Evolutionary conservation across 2,329 filamentous ascomycete species (phyloP).

Genomic region (Exserohilum rostratum): DNA sequence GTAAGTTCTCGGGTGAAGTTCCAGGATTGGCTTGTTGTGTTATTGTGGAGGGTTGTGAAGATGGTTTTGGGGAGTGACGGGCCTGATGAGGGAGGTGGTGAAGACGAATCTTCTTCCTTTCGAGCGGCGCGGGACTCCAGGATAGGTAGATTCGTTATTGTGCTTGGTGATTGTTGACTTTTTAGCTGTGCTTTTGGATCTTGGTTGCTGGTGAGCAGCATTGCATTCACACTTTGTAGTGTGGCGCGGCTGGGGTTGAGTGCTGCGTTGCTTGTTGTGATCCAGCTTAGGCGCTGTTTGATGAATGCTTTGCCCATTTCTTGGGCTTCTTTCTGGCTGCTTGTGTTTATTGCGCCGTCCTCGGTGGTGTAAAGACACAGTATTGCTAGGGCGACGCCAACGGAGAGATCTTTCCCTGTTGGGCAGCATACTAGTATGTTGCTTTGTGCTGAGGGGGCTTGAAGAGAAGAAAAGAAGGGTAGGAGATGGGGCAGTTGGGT

Average conservation of each 20-base stretch:
- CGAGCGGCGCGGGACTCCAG: not conserved
- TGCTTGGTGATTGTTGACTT: not conserved
- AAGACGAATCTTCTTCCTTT: not conserved
- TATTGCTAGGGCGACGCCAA: conserved; percentile 77
- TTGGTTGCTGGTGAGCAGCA: conserved; percentile 65
- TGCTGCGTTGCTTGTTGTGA: conserved; percentile 78
- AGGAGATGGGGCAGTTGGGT: conserved; percentile 69
- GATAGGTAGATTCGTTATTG: not conserved
- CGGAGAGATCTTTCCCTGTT: conserved; percentile 78
- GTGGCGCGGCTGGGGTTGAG: conserved; percentile 85
- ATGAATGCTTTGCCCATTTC: conserved; percentile 76
- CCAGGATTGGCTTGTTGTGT: conserved; percentile 57
- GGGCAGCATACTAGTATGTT: conserved; percentile 67
- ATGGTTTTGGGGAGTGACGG: conserved; percentile 7
- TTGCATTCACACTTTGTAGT: conserved; percentile 89
- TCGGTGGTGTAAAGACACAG: conserved; percentile 75
- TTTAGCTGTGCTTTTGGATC: conserved; percentile 3
- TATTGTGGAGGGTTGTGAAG: conserved; percentile 20
- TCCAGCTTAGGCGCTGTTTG: conserved; percentile 77
- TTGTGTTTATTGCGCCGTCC: conserved; percentile 54
- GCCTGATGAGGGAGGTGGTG: not conserved
- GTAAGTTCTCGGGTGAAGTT: conserved; percentile 63
- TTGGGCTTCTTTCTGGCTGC: not conserved
- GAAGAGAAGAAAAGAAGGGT: conserved; percentile 53
- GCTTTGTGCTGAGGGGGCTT: not conserved